These are phyloP conservation scores for Kalmusia sp. DNA, from an alignment of 2,329 filamentous ascomycete genomes.

Conservation along the genomic window DNA sequence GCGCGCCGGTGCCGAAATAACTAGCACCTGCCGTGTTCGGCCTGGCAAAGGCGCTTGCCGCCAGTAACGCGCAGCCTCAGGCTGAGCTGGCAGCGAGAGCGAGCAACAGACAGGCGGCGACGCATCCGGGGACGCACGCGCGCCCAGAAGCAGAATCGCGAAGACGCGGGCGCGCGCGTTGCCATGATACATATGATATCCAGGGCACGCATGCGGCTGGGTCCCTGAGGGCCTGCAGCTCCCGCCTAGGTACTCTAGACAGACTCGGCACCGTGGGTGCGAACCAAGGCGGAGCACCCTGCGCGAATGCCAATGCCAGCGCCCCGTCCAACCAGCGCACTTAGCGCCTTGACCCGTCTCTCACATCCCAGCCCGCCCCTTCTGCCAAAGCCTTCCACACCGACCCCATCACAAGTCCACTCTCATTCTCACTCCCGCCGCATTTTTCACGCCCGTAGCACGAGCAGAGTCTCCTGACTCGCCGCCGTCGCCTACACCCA, in stretches of 20 bases:
- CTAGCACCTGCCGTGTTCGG: conserved; percentile 7
- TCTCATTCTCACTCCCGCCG: conserved; percentile 10
- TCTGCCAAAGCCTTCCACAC: background rate
- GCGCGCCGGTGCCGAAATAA: too few species aligned
- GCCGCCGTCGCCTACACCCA: background rate
- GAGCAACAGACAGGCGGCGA: too few species aligned
- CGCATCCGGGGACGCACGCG: too few species aligned
- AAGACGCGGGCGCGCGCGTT: too few species aligned
- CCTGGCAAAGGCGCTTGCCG: conserved; percentile 1
- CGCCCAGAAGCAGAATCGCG: too few species aligned
- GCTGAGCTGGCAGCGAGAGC: background rate
- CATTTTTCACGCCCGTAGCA: conserved; percentile 3
- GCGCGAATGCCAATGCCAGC: background rate
- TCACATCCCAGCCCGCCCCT: conserved; percentile 6
- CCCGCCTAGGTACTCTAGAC: too few species aligned
- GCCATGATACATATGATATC: too few species aligned
- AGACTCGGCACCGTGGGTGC: too few species aligned
- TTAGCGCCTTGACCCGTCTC: conserved; percentile 2
- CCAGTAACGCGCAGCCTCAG: conserved; percentile 5
- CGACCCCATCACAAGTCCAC: background rate
- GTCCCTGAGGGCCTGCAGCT: too few species aligned
- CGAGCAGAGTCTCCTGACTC: background rate
- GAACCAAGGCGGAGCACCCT: background rate
- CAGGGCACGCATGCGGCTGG: too few species aligned
- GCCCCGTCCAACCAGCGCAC: background rate